These are phyloP conservation scores for Podospora pseudopauciseta DNA, from an alignment of 495 filamentous ascomycete genomes.

Conservation along the genomic window DNA sequence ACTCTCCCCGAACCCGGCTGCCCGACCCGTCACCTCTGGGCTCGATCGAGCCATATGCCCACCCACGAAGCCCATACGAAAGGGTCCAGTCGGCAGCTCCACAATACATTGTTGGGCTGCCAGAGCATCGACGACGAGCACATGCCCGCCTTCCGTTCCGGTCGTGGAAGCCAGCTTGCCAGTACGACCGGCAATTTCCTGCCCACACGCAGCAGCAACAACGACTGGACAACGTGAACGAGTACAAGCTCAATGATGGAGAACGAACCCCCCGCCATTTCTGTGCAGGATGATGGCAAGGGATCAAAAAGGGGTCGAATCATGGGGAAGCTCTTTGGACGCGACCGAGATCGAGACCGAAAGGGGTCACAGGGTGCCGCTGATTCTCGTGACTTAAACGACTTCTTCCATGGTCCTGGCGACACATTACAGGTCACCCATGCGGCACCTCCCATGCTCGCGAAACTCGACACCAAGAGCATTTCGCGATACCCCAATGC, in stretches of 20 bases:
- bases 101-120: conserved; percentile 23
- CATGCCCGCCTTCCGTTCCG: conserved; percentile 18
- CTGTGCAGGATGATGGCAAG: conserved; percentile 36
- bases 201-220: not conserved
- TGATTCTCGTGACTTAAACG: conserved; percentile 38
- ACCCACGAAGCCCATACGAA: conserved; percentile 13
- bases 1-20: conserved; percentile 8
- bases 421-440: conserved; percentile 42
- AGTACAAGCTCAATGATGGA: conserved; percentile 38
- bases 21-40: conserved; percentile 10
- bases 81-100: conserved; percentile 20
- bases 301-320: conserved; percentile 41
- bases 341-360: conserved; percentile 36
- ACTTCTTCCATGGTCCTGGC: conserved; percentile 43
- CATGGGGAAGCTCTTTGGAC: conserved; percentile 50
- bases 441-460: conserved; percentile 38
- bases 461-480: conserved; percentile 45
- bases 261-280: conserved; percentile 35
- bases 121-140: conserved; percentile 11
- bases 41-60: conserved; percentile 19
- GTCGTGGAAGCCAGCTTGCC: conserved; percentile 3
- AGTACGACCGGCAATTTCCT: not conserved
- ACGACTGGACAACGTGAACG: conserved; percentile 8
- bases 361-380: conserved; percentile 41
- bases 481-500: conserved; percentile 45